phyloP scores from a whole-genome alignment of 2,329 filamentous ascomycete genomes.

The Ceratocystis lukuohia region DNA sequence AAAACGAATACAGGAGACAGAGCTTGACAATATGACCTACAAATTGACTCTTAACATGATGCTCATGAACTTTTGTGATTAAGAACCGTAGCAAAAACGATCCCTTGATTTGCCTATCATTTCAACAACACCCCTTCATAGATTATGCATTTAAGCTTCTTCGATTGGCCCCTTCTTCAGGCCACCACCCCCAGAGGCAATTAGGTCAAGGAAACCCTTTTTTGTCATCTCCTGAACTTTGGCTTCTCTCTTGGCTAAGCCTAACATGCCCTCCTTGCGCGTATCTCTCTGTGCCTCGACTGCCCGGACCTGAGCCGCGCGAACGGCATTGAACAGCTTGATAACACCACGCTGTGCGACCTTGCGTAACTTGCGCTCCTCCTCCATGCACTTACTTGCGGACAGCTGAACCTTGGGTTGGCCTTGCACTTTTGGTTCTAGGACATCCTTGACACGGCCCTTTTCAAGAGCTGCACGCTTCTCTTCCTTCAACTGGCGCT shows the following conservation, averaged over 20 bases:
- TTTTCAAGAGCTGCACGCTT: constrained; percentile 69
- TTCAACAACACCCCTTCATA: not conserved
- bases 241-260: constrained; percentile 67
- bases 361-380: constrained; percentile 70
- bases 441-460: constrained; percentile 75
- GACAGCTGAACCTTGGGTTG: constrained; percentile 4
- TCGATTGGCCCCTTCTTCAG: constrained; percentile 46
- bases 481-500: constrained; percentile 64
- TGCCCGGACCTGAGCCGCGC: constrained; percentile 81
- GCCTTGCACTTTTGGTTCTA: constrained; percentile 29
- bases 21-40: not conserved
- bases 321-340: constrained; percentile 89
- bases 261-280: constrained; percentile 60
- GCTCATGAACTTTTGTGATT: constrained; percentile 5
- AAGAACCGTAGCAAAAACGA: constrained; percentile 5
- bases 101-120: not conserved
- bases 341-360: constrained; percentile 88
- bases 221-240: constrained; percentile 93
- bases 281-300: constrained; percentile 60
- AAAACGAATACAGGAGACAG: not conserved
- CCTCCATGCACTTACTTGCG: constrained; percentile 39
- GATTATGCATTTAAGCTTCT: constrained; percentile 35
- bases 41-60: not conserved
- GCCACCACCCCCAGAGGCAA: constrained; percentile 50
- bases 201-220: constrained; percentile 88